A percentile compares a stretch with the other conserved stretches of the same genome.
phyloP scores from a whole-genome alignment of 164 flowering plant species.

The Liquidambar formosana region DNA sequence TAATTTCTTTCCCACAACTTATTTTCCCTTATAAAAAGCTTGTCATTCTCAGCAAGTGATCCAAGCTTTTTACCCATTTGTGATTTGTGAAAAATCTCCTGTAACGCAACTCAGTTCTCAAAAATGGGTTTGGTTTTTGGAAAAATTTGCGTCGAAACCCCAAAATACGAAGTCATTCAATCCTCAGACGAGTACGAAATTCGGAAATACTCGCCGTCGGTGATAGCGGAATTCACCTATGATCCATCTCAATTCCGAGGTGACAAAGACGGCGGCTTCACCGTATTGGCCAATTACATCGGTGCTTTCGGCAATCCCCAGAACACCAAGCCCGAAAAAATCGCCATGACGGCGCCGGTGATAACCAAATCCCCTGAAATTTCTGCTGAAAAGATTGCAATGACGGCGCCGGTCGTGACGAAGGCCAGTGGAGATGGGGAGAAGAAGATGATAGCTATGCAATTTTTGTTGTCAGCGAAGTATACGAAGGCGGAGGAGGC shows the following conservation, averaged over 20 bases:
- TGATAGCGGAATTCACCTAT: constrained; percentile 69
- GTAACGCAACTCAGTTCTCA: not conserved
- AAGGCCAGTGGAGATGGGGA: constrained; percentile 26
- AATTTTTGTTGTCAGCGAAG: constrained; percentile 66
- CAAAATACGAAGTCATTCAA: constrained; percentile 59
- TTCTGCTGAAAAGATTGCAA: constrained; percentile 53
- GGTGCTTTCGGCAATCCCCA: constrained; percentile 78
- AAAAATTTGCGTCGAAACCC: constrained; percentile 72
- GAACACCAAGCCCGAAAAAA: constrained; percentile 69
- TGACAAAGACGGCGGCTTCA: constrained; percentile 73
- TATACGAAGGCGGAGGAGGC: constrained; percentile 70
- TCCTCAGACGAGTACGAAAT: constrained; percentile 66
- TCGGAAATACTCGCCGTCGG: constrained; percentile 65
- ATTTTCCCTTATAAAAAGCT: not conserved
- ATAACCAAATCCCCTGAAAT: constrained; percentile 42
- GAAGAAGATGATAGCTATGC: constrained; percentile 64
- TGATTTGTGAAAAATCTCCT: not conserved
- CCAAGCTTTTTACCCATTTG: no score
- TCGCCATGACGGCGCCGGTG: constrained; percentile 91
- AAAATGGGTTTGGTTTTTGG: constrained; percentile 77
- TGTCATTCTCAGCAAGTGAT: no score
- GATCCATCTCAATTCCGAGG: constrained; percentile 61
- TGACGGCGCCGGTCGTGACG: constrained; percentile 80
- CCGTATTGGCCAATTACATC: constrained; percentile 71
- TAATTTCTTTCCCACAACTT: not conserved